Percentiles rank a stretch among this genome's conserved stretches.
phyloP scores from a whole-genome alignment of 352 stramenopile genomes.

The Phytophthora ramorum region DNA sequence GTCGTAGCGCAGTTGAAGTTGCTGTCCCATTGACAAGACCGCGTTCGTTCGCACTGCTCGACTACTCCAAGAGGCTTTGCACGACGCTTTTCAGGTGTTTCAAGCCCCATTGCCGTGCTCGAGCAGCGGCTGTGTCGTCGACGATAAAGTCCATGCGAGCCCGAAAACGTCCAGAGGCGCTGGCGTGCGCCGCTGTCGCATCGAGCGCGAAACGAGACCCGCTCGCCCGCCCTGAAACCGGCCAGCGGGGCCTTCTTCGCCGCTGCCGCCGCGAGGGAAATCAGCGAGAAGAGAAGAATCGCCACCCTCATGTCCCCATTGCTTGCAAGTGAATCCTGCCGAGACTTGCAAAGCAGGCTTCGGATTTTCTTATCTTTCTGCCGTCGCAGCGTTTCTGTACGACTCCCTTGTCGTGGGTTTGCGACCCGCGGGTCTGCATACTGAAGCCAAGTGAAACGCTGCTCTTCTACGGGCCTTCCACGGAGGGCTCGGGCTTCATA shows the following conservation, averaged over 20 bases:
- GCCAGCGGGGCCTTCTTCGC: too few relatives aligned
- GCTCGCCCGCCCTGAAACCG: background rate
- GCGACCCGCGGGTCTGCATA: constrained; percentile 4
- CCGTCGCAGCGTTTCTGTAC: background rate
- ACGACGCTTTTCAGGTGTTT: background rate
- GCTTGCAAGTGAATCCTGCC: too few relatives aligned
- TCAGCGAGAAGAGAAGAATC: constrained; percentile 4
- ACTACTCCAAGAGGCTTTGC: constrained; percentile 32
- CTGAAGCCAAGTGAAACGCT: constrained; percentile 8
- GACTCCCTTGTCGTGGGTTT: background rate
- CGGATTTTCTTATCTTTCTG: constrained; percentile 1
- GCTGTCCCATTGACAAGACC: constrained; percentile 22
- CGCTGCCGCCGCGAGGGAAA: background rate
- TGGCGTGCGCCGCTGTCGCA: constrained; percentile 35
- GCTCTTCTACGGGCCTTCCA: constrained; percentile 2
- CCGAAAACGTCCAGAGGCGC: constrained; percentile 15
- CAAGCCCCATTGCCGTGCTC: background rate
- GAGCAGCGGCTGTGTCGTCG: constrained; percentile 4
- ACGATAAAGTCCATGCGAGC: background rate
- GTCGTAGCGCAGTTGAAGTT: constrained; percentile 28
- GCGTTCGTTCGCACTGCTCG: background rate
- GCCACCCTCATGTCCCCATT: too few relatives aligned
- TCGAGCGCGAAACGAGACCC: constrained; percentile 7
- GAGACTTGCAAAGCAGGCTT: too few relatives aligned
- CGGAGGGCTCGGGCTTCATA: constrained; percentile 7